phyloP scores from a whole-genome alignment of 1,284 basidiomycete species.

The Cutaneotrichosporon mucoides region DNA sequence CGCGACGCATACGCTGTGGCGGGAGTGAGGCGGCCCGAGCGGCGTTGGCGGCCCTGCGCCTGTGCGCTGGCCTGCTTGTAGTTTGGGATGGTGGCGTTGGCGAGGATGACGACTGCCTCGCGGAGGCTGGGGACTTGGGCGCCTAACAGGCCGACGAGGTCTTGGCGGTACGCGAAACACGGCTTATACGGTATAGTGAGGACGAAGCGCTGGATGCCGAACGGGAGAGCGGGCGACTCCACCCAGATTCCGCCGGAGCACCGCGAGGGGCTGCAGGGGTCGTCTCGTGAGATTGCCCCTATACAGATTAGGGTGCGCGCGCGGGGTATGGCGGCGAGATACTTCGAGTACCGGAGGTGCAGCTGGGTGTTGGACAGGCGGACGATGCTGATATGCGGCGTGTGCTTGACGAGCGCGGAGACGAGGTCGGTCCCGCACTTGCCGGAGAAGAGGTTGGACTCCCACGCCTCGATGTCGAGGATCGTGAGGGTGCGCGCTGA shows the following conservation, averaged over 20 bases:
- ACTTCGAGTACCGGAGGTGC: conserved; percentile 1
- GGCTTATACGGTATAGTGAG: neutral
- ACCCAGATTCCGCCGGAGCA: neutral
- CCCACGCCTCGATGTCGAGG: conserved; percentile 1
- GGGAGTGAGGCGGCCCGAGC: neutral
- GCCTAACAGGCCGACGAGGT: neutral
- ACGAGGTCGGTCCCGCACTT: neutral
- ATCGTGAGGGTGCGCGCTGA: neutral
- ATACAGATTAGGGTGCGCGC: neutral
- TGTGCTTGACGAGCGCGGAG: neutral
- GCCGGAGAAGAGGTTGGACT: neutral
- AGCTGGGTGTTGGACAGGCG: conserved; percentile 1
- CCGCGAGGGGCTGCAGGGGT: neutral
- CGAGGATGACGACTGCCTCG: conserved; percentile 3
- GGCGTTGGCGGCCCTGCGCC: neutral
- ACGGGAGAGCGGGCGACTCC: neutral
- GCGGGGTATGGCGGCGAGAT: neutral
- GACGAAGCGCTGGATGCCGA: conserved; percentile 1
- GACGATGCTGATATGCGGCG: neutral
- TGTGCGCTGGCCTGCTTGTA: neutral
- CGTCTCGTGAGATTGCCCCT: neutral
- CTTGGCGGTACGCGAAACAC: neutral
- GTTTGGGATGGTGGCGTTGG: neutral
- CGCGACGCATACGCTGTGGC: neutral
- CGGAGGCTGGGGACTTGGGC: neutral